These are phyloP conservation scores for Citrus unshiu DNA, from an alignment of 345 rosid genomes.

Conservation along the genomic window DNA sequence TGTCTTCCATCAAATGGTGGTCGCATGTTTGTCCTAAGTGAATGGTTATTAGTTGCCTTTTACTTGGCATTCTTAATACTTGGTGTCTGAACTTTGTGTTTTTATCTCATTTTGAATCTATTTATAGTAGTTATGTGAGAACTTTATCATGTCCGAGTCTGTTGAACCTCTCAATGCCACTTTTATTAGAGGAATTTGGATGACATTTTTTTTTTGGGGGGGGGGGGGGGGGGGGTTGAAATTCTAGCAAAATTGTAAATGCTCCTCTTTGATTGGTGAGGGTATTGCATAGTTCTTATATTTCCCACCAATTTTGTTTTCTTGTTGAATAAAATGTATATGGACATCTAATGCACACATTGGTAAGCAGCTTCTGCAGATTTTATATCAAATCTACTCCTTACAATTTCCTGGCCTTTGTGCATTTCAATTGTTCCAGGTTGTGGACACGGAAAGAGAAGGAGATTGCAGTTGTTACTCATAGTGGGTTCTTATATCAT, in stretches of 20 bases:
- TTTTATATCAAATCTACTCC: background rate
- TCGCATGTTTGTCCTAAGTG: background rate
- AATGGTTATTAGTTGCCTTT: background rate
- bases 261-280: background rate
- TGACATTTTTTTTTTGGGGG: no score
- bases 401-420: background rate
- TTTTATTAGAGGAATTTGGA: background rate
- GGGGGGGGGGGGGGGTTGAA: no score
- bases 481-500: conserved; percentile 61
- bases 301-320: background rate
- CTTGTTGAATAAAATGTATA: background rate
- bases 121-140: no score
- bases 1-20: background rate
- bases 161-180: background rate
- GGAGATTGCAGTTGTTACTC: conserved; percentile 78
- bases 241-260: no score
- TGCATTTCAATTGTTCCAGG: conserved; percentile 39
- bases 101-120: background rate
- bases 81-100: background rate
- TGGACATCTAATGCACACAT: background rate
- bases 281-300: background rate
- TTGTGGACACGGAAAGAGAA: conserved; percentile 66
- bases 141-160: background rate
- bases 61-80: background rate
- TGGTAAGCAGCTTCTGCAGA: background rate